phyloP scores from a whole-genome alignment of 805 yeast genomes.

The Metschnikowia koreensis region DNA sequence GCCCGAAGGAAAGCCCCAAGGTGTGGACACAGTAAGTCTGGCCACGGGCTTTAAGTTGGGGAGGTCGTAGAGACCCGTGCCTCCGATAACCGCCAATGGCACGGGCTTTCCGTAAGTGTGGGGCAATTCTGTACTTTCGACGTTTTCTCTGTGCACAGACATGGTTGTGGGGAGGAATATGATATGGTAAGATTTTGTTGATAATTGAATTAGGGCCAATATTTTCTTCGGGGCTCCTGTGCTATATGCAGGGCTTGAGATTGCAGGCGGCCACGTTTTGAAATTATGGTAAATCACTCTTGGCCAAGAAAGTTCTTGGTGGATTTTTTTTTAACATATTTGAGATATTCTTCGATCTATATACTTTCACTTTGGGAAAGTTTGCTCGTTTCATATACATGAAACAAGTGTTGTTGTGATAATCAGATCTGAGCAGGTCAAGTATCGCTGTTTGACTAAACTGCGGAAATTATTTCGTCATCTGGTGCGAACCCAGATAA shows the following conservation, averaged over 20 bases:
- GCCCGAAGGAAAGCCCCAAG: conserved; percentile 97
- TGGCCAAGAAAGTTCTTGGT: too few relatives aligned
- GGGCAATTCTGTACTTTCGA: conserved; percentile 38
- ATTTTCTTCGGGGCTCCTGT: not conserved
- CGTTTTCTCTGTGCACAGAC: conserved; percentile 37
- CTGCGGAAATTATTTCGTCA: too few relatives aligned
- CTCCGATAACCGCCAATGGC: conserved; percentile 88
- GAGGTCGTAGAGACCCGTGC: conserved; percentile 93
- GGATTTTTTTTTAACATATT: too few relatives aligned
- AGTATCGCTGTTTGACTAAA: too few relatives aligned
- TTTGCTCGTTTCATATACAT: too few relatives aligned
- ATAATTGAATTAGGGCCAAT: not conserved
- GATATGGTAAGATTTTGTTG: not conserved
- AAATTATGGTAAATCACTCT: too few relatives aligned
- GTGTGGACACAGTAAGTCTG: conserved; percentile 75
- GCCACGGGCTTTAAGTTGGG: conserved; percentile 85
- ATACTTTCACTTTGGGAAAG: too few relatives aligned
- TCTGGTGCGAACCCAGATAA: too few relatives aligned
- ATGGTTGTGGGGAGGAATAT: conserved; percentile 13
- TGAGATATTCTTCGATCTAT: too few relatives aligned
- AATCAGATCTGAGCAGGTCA: too few relatives aligned
- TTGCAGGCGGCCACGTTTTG: conserved; percentile 1
- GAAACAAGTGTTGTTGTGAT: too few relatives aligned
- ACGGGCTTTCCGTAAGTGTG: conserved; percentile 63
- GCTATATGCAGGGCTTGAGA: not conserved